Base-by-base conservation (phyloP, 2,329 filamentous ascomycete species). In the Aureobasidium musti region DNA sequence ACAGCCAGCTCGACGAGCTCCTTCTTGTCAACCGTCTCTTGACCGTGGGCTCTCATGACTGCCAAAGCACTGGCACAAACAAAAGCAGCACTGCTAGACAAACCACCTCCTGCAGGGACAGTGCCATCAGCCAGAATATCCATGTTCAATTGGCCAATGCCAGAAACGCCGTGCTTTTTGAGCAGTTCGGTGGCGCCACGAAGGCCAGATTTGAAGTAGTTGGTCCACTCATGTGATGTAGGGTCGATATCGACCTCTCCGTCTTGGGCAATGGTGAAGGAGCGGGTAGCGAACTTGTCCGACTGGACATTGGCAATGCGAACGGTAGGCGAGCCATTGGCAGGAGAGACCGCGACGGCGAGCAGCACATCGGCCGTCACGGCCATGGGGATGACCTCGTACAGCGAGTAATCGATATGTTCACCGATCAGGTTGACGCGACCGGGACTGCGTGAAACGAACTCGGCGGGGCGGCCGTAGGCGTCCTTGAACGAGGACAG, bases 371-470 rank as follows among this genome's bases (percentile, higher is more conserved):
- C 95, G 69, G 92, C 91, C 6, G 91, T 92, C 71, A 98, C 92
- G 69, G 94, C 95, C 87, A 97, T 97, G 63, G 95, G 95, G 28
- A 99, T 84, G 68, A 97, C 93, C 72, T 95, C 89, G 82, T 98
- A 99, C 23, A 99, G 86, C 17, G 92, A 97, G 81, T 99, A 99
- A 82, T 99, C 95, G 74, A 99, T 97, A 81, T 99, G 95, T 84
- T 99, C 95, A 78, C 95, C 95, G 76, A 99, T 97, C 75, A 99
- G 95, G 81, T 98, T 98, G 71, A 99, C 95, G 71, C 95, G 87
- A 68, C 95, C 95, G 1, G 95, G 95, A 65, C 93, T 97, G 69
- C 95, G 89, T 11, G 94, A 87, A 23, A 98, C 87, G 74, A 97
- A 97, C 67, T 90, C 85, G 45, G 93, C 88, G 19, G 83, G 80